Conservation (phyloP, 371 early-diverging fungal genomes). For the Gilbertella persicaria region DNA sequence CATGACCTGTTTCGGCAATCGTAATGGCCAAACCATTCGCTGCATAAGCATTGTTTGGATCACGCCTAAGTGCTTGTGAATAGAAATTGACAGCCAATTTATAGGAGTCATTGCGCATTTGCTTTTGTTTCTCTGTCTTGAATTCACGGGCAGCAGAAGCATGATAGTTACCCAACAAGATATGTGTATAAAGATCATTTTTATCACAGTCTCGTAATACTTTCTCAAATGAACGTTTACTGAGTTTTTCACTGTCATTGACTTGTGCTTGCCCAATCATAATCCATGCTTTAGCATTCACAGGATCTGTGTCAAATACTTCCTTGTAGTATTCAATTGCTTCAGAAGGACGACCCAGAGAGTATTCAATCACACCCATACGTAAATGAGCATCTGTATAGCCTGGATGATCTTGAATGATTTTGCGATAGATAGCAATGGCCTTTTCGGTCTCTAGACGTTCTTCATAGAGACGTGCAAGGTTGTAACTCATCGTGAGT, state of each 20-base stretch:
- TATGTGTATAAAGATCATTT: constrained; percentile 79
- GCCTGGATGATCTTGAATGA: constrained; percentile 67
- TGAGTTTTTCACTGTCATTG: constrained; percentile 58
- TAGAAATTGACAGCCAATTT: constrained; percentile 83
- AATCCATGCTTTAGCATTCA: constrained; percentile 68
- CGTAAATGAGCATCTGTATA: constrained; percentile 78
- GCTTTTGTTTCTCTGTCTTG: constrained; percentile 38
- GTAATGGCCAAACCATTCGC: constrained; percentile 82
- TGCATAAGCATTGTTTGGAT: constrained; percentile 72
- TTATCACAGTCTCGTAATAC: constrained; percentile 78
- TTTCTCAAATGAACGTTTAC: constrained; percentile 74
- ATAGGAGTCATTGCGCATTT: constrained; percentile 54
- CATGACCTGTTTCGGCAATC: constrained; percentile 73
- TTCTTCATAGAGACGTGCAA: constrained; percentile 79
- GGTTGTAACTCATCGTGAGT: constrained; percentile 78
- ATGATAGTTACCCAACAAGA: constrained; percentile 83
- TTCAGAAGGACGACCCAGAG: constrained; percentile 48
- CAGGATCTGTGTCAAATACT: constrained; percentile 66
- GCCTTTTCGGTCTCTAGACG: constrained; percentile 65
- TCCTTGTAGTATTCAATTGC: constrained; percentile 68
- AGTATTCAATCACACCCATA: constrained; percentile 70
- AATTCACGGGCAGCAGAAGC: constrained; percentile 61
- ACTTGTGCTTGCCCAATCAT: constrained; percentile 71
- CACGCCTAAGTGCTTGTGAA: constrained; percentile 74
- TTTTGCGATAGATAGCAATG: constrained; percentile 59